Evolutionary conservation across 129 eudicot genomes (phyloP), one percentile per base, ranked within the genome.

Genomic region (Escallonia herrerae): DNA sequence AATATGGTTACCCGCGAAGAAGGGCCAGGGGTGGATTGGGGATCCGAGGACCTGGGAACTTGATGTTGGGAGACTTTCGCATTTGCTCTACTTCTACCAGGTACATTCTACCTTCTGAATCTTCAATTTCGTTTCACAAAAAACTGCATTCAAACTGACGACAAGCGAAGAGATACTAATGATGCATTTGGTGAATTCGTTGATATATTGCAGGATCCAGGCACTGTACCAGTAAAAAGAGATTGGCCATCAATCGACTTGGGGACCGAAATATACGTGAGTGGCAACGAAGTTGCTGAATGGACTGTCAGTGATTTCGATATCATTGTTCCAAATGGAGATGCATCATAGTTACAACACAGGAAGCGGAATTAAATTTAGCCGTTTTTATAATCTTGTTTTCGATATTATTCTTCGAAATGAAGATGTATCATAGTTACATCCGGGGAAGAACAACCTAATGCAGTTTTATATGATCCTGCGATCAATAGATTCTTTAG

Each of bases 41-140:
- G 79, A 81, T 69, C 46, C 79, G 3, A 81, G 82, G 52, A 72
- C 73, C 53, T 81, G 86, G 86, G 82, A 76, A 37, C 86, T 81
- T 43, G 86, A 81, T 60, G 80, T 74, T 15, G 86, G 86, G 51
- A 46, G 72, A 69, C 54, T 67, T 69, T 39, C 79, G 62, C 38
- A 81, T 49, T 46, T 65, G 67, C 73, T 81, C 38, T 74, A 79
- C 71, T 79, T 79, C 67, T 79, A 79, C 61, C 77, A 79, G 80
- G 84, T 79, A 79, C 33, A 3, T 40, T 39, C 47, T 13, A 44
- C 0, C n/a, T 14, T 41, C 22, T 40, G 14, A 9, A 51, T 9
- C 50, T 46, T 38, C 14, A 3, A 15, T 56, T 15, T 56, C 14
- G 39, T 56, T 7, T 7, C 3, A 6, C n/a, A n/a, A n/a, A n/a